Evolutionary conservation across 1,284 basidiomycete species (phyloP), one percentile per base, ranked within the genome.

Genomic region (Trichosporon coremiiforme): DNA sequence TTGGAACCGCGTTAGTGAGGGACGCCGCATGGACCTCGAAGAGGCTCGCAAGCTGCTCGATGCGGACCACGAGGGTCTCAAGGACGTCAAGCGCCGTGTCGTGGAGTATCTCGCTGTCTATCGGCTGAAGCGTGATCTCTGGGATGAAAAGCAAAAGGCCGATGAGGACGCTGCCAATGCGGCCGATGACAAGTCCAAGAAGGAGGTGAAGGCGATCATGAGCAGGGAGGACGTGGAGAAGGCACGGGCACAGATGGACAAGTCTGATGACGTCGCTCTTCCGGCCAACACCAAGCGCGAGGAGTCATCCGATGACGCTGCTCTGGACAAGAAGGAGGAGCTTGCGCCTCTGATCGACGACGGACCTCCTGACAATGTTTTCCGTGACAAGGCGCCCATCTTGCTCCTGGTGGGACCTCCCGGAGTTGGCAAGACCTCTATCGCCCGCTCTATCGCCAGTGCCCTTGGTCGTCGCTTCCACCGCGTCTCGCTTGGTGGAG

Each of bases 401-500:
- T 70, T 82, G 12, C 75, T 82, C 4, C 75, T 98, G 12, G 94
- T 93, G 35, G 96, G 95, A 8, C 96, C 96, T 10, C 96, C 96
- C 0, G 96, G 96, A 81, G 96, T 98, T 0, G 95, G 95, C 36
- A 96, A 96, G 85, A 97, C 92, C 1, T 91, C 88, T 2, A 80
- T 82, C 47, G 81, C 81, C 0, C 74, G 76, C 9, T 82, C 81
- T 7, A 73, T 82, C 15, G 81, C 81, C 13, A 68, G 70, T 5
- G 76, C 79, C 0, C 72, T 82, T 2, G 81, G 81, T 0, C 70
- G 81, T 20, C 76, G 77, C 69, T 81, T 82, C 74, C 79, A 82
- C 66, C 88, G 96, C 38, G 97, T 99, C 85, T 94, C 92, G 13
- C 94, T 98, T 4, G 96, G 96, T 73, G 95, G 96, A 7, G 85